A percentile compares a stretch with the other conserved stretches of the same genome.
Conservation (phyloP, 108 stramenopile genomes). For the Chaetoceros muelleri region DNA sequence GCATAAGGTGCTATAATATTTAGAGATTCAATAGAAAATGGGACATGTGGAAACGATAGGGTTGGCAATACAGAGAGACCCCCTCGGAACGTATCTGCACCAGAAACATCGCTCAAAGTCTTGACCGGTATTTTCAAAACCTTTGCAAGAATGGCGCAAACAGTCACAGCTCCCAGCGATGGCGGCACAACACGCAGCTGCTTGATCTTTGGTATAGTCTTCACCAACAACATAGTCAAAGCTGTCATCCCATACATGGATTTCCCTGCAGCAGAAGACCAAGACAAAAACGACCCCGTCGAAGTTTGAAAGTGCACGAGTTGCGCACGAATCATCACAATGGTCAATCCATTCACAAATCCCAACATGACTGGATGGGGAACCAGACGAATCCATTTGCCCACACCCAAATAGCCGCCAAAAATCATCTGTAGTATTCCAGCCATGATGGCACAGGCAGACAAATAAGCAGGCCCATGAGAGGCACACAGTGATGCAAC, state of each 20-base stretch:
- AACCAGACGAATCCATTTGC: conserved; percentile 69
- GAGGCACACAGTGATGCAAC: conserved; percentile 57
- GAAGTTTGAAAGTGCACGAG: conserved; percentile 54
- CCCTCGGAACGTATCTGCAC: conserved; percentile 49
- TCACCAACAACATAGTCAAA: conserved; percentile 52
- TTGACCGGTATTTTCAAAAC: conserved; percentile 44
- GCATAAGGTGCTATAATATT: conserved; percentile 52
- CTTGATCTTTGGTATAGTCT: conserved; percentile 40
- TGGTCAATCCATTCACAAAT: conserved; percentile 84
- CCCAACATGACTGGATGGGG: conserved; percentile 89
- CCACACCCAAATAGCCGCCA: conserved; percentile 47
- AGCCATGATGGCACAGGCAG: conserved; percentile 65
- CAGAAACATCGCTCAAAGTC: conserved; percentile 49
- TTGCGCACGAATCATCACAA: conserved; percentile 86
- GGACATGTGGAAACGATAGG: no score
- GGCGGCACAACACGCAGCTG: conserved; percentile 58
- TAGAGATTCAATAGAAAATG: conserved; percentile 37
- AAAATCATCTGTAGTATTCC: conserved; percentile 67
- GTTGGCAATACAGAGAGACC: conserved; percentile 57
- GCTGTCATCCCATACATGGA: conserved; percentile 45
- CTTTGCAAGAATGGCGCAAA: conserved; percentile 25
- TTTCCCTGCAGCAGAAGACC: conserved; percentile 18
- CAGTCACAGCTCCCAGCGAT: conserved; percentile 45
- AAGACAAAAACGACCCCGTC: conserved; percentile 27
- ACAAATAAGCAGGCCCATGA: conserved; percentile 65